Conservation (phyloP, 78 protist genomes). For the Ministeria vibrans region DNA sequence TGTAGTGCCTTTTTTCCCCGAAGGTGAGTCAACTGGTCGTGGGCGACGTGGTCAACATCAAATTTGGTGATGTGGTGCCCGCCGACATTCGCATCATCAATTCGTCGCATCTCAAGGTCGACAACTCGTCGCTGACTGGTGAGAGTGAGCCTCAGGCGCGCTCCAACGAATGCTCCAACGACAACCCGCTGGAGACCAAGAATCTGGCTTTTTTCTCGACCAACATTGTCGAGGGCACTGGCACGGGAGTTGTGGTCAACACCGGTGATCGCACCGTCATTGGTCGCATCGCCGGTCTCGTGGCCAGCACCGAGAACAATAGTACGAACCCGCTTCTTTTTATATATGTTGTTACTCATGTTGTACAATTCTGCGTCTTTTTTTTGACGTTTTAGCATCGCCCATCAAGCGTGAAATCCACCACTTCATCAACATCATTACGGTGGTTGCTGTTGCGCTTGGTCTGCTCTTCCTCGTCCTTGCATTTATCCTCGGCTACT, state of each 20-base stretch:
- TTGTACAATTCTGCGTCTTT: not conserved
- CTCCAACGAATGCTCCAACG: slow-evolving; percentile 37
- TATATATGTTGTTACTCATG: not conserved
- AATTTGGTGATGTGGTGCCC: slow-evolving; percentile 62
- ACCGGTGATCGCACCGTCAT: slow-evolving; percentile 84
- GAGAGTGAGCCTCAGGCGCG: slow-evolving; percentile 79
- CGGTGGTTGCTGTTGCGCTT: slow-evolving; percentile 61
- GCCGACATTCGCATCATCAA: slow-evolving; percentile 69
- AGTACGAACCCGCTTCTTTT: not conserved
- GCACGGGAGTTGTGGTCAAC: slow-evolving; percentile 60
- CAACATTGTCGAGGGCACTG: slow-evolving; percentile 61
- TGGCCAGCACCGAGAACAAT: slow-evolving; percentile 8
- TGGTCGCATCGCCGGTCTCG: slow-evolving; percentile 80
- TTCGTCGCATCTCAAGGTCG: not conserved
- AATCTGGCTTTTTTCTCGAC: slow-evolving; percentile 75
- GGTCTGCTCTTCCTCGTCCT: slow-evolving; percentile 38
- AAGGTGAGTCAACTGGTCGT: not conserved
- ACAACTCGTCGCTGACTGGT: slow-evolving; percentile 86
- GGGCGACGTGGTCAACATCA: slow-evolving; percentile 54
- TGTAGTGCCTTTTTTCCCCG: no score
- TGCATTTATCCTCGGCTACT: slow-evolving; percentile 7
- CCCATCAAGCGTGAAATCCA: slow-evolving; percentile 74
- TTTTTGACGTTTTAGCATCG: slow-evolving; percentile 11
- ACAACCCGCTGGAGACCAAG: slow-evolving; percentile 56
- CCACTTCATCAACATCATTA: slow-evolving; percentile 66